These are phyloP conservation scores for Jatropha podagrica DNA, from an alignment of 441 rosid genomes.

Conservation along the genomic window DNA sequence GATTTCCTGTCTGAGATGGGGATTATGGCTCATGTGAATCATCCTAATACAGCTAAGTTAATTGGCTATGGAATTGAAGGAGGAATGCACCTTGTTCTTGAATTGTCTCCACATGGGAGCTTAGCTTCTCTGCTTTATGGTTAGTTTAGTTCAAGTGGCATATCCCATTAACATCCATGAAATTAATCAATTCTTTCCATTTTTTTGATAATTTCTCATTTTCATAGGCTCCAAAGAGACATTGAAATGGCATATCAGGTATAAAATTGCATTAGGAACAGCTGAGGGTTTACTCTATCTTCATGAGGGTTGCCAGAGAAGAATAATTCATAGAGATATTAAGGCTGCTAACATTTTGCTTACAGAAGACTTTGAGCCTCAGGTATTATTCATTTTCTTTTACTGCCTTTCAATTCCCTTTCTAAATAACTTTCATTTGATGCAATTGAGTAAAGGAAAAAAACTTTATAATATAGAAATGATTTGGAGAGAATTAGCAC, in stretches of 20 bases:
- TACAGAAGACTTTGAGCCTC: slow-evolving; percentile 65
- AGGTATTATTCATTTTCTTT: slow-evolving; percentile 33
- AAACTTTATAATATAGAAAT: not conserved
- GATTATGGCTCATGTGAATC: slow-evolving; percentile 80
- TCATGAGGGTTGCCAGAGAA: slow-evolving; percentile 69
- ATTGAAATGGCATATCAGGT: slow-evolving; percentile 62
- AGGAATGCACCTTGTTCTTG: slow-evolving; percentile 80
- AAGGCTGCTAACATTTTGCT: slow-evolving; percentile 85
- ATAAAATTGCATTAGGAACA: slow-evolving; percentile 63
- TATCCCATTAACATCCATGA: not conserved
- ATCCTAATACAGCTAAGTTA: slow-evolving; percentile 69
- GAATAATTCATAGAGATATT: slow-evolving; percentile 84
- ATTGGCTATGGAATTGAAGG: slow-evolving; percentile 80
- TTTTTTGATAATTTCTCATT: not conserved
- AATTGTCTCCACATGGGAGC: slow-evolving; percentile 75
- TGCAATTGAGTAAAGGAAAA: not conserved
- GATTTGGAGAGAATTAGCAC: not conserved
- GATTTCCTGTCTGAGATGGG: slow-evolving; percentile 78
- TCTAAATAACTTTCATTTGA: not conserved
- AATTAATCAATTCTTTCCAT: not conserved
- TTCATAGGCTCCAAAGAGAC: slow-evolving; percentile 53
- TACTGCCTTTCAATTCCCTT: not conserved
- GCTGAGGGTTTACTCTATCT: slow-evolving; percentile 71
- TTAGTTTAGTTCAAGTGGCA: slow-evolving; percentile 24
- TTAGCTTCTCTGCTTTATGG: slow-evolving; percentile 74